Evolutionary conservation across 2,329 filamentous ascomycete species (phyloP).

Genomic region (Colletotrichum liriopes): DNA sequence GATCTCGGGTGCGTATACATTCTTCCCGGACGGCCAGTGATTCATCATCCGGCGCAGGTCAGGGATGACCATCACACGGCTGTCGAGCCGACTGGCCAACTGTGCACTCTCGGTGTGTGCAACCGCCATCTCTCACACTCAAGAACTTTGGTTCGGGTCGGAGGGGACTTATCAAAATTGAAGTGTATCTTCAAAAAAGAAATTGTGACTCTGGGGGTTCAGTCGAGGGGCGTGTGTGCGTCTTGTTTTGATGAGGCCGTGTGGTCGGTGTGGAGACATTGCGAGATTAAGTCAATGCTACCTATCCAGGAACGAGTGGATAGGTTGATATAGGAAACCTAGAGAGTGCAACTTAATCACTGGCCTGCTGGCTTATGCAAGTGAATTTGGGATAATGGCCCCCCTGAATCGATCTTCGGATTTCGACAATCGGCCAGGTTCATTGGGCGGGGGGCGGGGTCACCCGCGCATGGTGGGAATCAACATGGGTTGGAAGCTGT

Average conservation of each 20-base stretch:
- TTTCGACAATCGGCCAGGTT: not conserved
- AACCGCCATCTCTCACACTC: conserved; percentile 19
- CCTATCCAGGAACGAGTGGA: conserved; percentile 10
- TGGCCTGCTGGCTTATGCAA: not conserved
- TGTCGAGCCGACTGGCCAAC: conserved; percentile 29
- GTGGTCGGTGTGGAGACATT: conserved; percentile 33
- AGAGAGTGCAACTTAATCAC: not conserved
- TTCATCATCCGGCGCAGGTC: conserved; percentile 26
- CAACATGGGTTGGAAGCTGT: not conserved
- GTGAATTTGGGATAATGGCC: not conserved
- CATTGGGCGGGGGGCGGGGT: not conserved
- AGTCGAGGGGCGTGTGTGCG: conserved; percentile 13
- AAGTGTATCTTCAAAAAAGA: not conserved
- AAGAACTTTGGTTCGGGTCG: not conserved
- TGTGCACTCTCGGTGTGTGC: conserved; percentile 31
- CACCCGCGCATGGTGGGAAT: not conserved
- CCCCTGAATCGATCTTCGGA: not conserved
- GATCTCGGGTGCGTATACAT: conserved; percentile 15
- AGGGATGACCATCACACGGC: conserved; percentile 34
- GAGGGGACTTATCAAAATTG: not conserved
- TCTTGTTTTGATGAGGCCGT: conserved; percentile 25
- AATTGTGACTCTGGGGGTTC: not conserved
- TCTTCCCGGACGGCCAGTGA: conserved; percentile 38
- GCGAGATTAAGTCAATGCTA: conserved; percentile 42
- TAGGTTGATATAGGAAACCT: not conserved